These are phyloP conservation scores for Metschnikowia cerradonensis DNA, from an alignment of 805 yeast genomes.

Conservation along the genomic window DNA sequence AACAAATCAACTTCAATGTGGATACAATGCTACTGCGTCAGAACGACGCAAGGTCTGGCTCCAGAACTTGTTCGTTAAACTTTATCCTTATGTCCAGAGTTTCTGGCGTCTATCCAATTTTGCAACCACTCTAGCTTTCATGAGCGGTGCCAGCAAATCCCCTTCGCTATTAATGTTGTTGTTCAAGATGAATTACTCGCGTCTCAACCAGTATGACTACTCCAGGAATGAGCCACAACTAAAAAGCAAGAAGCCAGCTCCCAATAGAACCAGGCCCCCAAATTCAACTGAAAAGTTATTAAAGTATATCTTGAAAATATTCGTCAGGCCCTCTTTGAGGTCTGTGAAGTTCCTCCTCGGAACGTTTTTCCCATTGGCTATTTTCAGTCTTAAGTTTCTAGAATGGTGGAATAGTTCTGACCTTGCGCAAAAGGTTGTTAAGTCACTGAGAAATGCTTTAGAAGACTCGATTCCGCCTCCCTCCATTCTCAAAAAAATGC, in stretches of 20 bases:
- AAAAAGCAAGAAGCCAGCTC: slow-evolving; percentile 9
- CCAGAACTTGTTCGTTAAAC: slow-evolving; percentile 44
- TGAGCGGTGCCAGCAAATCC: slow-evolving; percentile 63
- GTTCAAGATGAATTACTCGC: slow-evolving; percentile 60
- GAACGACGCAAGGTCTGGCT: slow-evolving; percentile 27
- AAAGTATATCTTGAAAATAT: slow-evolving; percentile 19
- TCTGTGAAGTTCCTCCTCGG: slow-evolving; percentile 35
- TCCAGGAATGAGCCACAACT: slow-evolving; percentile 30
- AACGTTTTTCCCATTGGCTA: slow-evolving; percentile 71
- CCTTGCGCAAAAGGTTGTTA: slow-evolving; percentile 55
- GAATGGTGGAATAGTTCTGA: slow-evolving; percentile 93
- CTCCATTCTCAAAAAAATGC: slow-evolving; percentile 21
- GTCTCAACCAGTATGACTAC: slow-evolving; percentile 53
- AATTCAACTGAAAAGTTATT: slow-evolving; percentile 34
- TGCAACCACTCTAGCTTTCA: slow-evolving; percentile 55
- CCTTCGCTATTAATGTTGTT: slow-evolving; percentile 60
- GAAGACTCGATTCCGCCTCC: slow-evolving; percentile 51
- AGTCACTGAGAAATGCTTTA: slow-evolving; percentile 41
- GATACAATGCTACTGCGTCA: slow-evolving; percentile 17
- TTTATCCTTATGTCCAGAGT: slow-evolving; percentile 59
- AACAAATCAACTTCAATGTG: slow-evolving; percentile 40
- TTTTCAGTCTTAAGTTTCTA: slow-evolving; percentile 74
- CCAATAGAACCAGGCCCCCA: slow-evolving; percentile 39
- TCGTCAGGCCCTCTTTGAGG: slow-evolving; percentile 28
- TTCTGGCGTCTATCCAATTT: slow-evolving; percentile 47